Evolutionary conservation across 345 rosid genomes (phyloP).

Genomic region (Gynandropsis gynandra): DNA sequence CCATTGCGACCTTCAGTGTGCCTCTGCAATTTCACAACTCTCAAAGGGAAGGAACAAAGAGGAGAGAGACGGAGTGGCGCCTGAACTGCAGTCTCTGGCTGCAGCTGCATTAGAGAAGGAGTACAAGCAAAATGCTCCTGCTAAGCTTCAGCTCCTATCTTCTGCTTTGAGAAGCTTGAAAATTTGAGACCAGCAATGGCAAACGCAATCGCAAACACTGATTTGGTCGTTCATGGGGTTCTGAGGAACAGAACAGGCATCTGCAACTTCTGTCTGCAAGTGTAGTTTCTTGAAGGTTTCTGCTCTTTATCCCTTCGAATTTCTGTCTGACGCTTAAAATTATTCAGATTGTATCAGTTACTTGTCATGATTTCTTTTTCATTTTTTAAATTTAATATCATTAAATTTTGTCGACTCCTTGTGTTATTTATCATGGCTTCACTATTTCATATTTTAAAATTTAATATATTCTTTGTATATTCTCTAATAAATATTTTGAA

Average conservation of each 20-base stretch:
- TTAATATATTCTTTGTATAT: too few relatives aligned
- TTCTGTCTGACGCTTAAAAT: too few relatives aligned
- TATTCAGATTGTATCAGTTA: too few relatives aligned
- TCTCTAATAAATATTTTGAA: too few relatives aligned
- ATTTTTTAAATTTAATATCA: too few relatives aligned
- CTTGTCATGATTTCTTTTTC: too few relatives aligned
- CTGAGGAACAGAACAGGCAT: not conserved
- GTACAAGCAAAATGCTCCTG: slow-evolving; percentile 74
- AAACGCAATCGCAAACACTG: slow-evolving; percentile 11
- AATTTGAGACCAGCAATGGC: slow-evolving; percentile 16
- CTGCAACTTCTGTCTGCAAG: not conserved
- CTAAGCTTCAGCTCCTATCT: slow-evolving; percentile 54
- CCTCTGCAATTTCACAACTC: slow-evolving; percentile 54
- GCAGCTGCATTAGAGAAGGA: slow-evolving; percentile 71
- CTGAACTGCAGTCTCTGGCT: slow-evolving; percentile 66
- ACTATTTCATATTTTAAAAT: too few relatives aligned
- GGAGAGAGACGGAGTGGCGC: slow-evolving; percentile 44
- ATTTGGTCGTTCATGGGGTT: slow-evolving; percentile 6
- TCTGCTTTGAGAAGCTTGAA: slow-evolving; percentile 72
- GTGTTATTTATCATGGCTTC: too few relatives aligned
- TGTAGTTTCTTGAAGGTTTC: too few relatives aligned
- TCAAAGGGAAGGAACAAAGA: slow-evolving; percentile 60
- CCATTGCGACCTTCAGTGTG: slow-evolving; percentile 36
- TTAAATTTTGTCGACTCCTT: too few relatives aligned
- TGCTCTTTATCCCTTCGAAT: too few relatives aligned